phyloP scores from a whole-genome alignment of 2,329 filamentous ascomycete species.

The Mycosphaerelloides madeirae region DNA sequence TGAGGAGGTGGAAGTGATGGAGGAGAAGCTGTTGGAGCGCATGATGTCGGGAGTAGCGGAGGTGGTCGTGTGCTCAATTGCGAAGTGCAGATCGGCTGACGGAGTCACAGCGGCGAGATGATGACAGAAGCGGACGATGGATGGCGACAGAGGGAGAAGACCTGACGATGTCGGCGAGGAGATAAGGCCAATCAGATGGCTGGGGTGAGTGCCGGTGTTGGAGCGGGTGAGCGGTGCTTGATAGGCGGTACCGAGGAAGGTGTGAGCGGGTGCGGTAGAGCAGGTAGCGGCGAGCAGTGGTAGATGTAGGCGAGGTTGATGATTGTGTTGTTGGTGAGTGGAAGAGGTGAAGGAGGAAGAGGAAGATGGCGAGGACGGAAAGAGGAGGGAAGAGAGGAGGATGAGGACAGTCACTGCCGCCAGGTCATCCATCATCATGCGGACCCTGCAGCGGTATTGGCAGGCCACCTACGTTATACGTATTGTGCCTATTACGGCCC shows the following conservation, averaged over 20 bases:
- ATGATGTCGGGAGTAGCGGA: conserved; percentile 28
- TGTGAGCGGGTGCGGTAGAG: background rate
- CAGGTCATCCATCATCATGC: too few relatives aligned
- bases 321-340: background rate
- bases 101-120: too few relatives aligned
- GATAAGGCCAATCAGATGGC: background rate
- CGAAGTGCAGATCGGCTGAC: background rate
- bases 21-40: conserved; percentile 42
- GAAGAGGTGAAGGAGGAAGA: background rate
- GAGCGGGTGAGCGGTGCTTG: background rate
- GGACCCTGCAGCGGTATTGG: too few relatives aligned
- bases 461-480: too few relatives aligned
- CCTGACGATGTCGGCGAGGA: background rate
- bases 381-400: background rate
- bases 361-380: background rate
- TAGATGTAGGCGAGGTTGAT: background rate
- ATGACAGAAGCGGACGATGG: background rate
- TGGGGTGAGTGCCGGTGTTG: too few relatives aligned
- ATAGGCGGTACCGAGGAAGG: background rate
- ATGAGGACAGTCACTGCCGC: background rate
- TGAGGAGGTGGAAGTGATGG: conserved; percentile 37
- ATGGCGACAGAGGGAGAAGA: background rate
- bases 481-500: too few relatives aligned
- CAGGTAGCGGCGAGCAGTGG: background rate
- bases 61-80: conserved; percentile 1